Base-by-base conservation (phyloP, 345 rosid genomes). In the Populus alba region DNA sequence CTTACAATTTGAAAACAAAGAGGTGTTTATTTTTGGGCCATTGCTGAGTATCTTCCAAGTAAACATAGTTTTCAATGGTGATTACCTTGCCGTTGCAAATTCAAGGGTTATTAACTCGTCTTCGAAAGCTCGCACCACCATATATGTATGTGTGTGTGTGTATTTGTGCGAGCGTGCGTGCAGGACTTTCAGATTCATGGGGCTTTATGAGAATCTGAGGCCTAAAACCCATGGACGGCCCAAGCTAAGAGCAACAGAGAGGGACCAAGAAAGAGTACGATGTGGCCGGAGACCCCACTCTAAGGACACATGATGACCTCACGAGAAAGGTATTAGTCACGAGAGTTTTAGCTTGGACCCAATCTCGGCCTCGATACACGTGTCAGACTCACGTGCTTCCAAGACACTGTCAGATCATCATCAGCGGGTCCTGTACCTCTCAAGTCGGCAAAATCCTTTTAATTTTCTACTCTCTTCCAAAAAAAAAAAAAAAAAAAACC, bases 241-340 rank as follows among this genome's bases (percentile, higher is more conserved):
- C 49, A 25, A n/a, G 15, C 23, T 11, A 25, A 39, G n/a, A 57
- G 77, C 63, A 59, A 9, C 29, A 23, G 29, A 29, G 13, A 59
- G 63, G 29, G 16, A 59, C 29, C 63, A 53, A 12, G 22, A 29
- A 39, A 27, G 10, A 13, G 37, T 31, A 37, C n/a, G 37, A 5
- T 12, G 55, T 69, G 22, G 17, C 59, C 22, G 80, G 66, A 62
- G 65, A 17, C 75, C 76, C 81, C 69, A 78, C 76, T 15, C 17
- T 1, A 20, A 6, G 59, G 22, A 62, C 72, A 23, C 37, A 51
- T 67, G 71, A 22, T 62, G 80, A 73, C 63, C 75, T 79, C 83
- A 77, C 83, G 86, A 66, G 83, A 83, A 83, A 75, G 75, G 45
- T 39, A 10, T 25, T 7, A 53, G 22, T 59, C 80, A 79, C 76